Conservation (phyloP, 2,329 filamentous ascomycete genomes). For the Elsinoe batatas region DNA sequence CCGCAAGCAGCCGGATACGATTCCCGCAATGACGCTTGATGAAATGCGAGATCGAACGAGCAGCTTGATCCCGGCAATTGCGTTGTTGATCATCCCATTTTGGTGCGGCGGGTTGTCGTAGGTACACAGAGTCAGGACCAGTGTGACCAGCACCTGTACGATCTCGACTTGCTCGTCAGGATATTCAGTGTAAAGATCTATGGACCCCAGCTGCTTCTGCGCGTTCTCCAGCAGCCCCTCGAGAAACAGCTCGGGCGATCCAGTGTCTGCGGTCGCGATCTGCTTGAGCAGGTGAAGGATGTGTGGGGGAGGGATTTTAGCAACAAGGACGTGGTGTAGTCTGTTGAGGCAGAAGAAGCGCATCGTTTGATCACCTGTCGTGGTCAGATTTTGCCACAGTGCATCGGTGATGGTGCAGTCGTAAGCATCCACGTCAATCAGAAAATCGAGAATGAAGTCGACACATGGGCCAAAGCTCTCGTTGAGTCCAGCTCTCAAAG, state of each 20-base stretch:
- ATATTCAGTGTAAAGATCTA: background rate
- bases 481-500: background rate
- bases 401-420: background rate
- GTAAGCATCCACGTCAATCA: background rate
- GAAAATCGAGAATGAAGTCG: background rate
- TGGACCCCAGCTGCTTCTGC: background rate
- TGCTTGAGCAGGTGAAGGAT: background rate
- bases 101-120: background rate
- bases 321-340: background rate
- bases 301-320: background rate
- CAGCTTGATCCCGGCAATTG: background rate
- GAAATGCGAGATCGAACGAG: background rate
- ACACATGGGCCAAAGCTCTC: background rate
- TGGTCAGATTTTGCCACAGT: background rate
- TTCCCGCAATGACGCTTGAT: background rate
- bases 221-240: background rate
- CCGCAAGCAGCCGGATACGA: background rate
- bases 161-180: background rate
- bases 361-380: background rate
- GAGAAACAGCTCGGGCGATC: background rate
- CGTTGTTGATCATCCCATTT: background rate
- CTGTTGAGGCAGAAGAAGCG: background rate
- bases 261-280: background rate
- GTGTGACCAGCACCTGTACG: background rate
- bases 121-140: background rate